These are phyloP conservation scores for Cryptosporidium viatorum DNA, from an alignment of 169 alveolate species.

Conservation along the genomic window DNA sequence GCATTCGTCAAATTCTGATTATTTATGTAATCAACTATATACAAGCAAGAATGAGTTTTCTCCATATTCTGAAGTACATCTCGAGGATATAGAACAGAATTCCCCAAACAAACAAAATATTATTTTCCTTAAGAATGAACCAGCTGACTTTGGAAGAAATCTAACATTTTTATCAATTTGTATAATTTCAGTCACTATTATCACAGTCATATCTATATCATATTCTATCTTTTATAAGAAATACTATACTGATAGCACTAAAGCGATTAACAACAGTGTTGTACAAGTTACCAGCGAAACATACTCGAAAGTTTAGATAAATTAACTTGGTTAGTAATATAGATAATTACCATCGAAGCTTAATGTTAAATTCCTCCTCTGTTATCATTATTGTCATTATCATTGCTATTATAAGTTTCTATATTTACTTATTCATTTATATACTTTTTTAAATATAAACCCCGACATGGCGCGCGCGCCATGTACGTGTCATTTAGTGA, in stretches of 20 bases:
- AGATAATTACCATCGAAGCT: background rate
- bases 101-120: background rate
- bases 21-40: conserved; percentile 29
- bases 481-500: background rate
- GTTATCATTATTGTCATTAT: background rate
- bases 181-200: background rate
- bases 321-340: background rate
- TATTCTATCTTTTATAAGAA: conserved; percentile 7
- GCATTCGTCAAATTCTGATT: conserved; percentile 19
- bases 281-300: background rate
- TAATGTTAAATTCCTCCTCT: background rate
- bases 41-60: background rate
- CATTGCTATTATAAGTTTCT: background rate
- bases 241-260: background rate
- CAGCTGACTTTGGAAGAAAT: background rate
- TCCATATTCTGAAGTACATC: background rate
- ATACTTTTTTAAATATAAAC: background rate
- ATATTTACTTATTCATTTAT: background rate
- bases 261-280: background rate
- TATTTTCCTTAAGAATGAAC: background rate
- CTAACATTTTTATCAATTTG: conserved; percentile 12
- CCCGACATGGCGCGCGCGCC: conserved; percentile 21
- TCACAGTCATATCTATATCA: conserved; percentile 7
- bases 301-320: background rate
- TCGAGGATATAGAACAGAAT: background rate